These are phyloP conservation scores for Gastrolobium bilobum DNA, from an alignment of 306 rosid species.

Conservation along the genomic window DNA sequence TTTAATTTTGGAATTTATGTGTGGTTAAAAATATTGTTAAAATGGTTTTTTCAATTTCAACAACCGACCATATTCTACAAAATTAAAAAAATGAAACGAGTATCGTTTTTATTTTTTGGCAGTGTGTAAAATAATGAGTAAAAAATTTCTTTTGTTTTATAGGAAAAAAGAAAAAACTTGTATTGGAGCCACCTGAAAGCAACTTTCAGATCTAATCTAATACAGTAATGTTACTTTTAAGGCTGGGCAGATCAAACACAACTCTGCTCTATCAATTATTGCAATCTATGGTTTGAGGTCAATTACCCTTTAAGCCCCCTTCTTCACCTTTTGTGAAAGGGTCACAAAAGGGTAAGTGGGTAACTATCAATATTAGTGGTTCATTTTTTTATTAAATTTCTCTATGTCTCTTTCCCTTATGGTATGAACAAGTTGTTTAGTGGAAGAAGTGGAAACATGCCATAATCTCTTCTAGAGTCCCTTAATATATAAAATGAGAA, in stretches of 20 bases:
- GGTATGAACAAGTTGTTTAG: conserved; percentile 53
- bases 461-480: conserved; percentile 57
- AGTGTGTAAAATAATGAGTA: too few species aligned
- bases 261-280: conserved; percentile 48
- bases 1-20: too few species aligned
- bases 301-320: conserved; percentile 43
- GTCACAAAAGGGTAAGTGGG: conserved; percentile 39
- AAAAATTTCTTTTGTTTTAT: too few species aligned
- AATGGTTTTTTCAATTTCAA: too few species aligned
- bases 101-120: too few species aligned
- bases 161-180: neutral
- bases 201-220: neutral
- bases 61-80: too few species aligned
- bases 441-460: conserved; percentile 57
- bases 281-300: conserved; percentile 29
- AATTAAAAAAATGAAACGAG: too few species aligned
- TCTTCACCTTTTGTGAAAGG: conserved; percentile 23
- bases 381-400: neutral
- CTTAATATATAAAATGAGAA: conserved; percentile 19
- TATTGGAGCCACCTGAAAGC: neutral
- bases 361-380: conserved; percentile 27
- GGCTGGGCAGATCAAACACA: conserved; percentile 30
- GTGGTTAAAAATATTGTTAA: too few species aligned
- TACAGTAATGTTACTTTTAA: conserved; percentile 3
- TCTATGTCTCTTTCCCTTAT: conserved; percentile 5